Base-by-base conservation (phyloP, 306 rosid species). In the Hippophae gyantsensis region DNA sequence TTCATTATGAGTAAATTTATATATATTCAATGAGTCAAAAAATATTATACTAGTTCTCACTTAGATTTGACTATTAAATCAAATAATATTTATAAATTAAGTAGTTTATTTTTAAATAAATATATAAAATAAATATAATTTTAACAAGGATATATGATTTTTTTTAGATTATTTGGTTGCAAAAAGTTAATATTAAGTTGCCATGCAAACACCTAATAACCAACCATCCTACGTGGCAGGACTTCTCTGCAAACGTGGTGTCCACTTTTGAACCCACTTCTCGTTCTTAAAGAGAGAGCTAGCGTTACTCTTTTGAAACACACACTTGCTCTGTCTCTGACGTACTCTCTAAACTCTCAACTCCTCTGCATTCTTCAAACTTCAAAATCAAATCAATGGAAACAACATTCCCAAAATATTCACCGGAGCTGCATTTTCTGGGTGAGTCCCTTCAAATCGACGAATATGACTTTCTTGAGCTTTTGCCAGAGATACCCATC, bases 401-500 rank as follows among this genome's bases (percentile, higher is more conserved):
- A 7, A 43, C 46, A 10, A 38, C 23, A 18, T 18, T 5, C 52
- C 26, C 71, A 41, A 13, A 42, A 9, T 14, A 2, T 48, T 42
- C 50, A 18, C 62, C 62, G 56, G 61, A 46, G 1, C 1, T 23
- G 23, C 7, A n/a, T 27, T 11, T 42, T 38, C 26, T 48, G 25
- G 60, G 38, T 42, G 10, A 50, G 9, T 54, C 13, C 11, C 47
- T 66, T 10, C 9, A 11, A 59, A 32, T 40, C 18, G 64, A 42
- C 7, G 46, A 48, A n/a, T 54, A 59, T 18, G 62, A 62, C 8
- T 52, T 44, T 27, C 63, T 44, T 5, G 65, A 45, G 50, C 47
- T 70, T 14, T 51, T 6, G 6, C 68, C 64, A 27, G 77, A 72
- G 42, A 27, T 67, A 43, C 65, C 77, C 10, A 67, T 73, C 18